Evolutionary conservation across 106 monocot genomes (phyloP).

Genomic region (Xerophyta viscosa): DNA sequence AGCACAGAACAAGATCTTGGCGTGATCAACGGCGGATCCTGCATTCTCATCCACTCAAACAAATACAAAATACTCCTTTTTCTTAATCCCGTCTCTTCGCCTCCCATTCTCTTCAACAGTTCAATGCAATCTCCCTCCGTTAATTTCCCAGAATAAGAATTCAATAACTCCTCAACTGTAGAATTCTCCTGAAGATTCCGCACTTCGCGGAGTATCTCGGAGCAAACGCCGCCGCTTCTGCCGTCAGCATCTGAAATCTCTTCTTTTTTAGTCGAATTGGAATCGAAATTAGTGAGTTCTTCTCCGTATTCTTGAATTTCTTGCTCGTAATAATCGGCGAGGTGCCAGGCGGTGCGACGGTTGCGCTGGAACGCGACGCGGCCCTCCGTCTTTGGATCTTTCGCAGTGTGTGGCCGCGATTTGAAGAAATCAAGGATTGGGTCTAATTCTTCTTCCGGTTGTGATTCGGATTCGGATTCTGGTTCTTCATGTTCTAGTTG

Average conservation of each 20-base stretch:
- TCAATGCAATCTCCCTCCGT: constrained; percentile 71
- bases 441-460: constrained; percentile 10
- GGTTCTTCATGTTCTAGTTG: neutral
- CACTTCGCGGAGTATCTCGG: constrained; percentile 46
- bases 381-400: constrained; percentile 49
- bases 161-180: constrained; percentile 56
- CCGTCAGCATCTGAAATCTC: too few relatives aligned
- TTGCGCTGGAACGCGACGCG: constrained; percentile 34
- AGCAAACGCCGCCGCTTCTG: constrained; percentile 24
- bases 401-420: constrained; percentile 14
- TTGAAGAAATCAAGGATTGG: constrained; percentile 55
- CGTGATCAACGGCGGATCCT: constrained; percentile 45
- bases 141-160: constrained; percentile 32
- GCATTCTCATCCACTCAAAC: constrained; percentile 82
- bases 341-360: constrained; percentile 38
- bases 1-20: constrained; percentile 44
- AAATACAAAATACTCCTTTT: constrained; percentile 53
- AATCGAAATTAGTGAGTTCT: neutral
- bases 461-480: constrained; percentile 3
- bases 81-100: constrained; percentile 42
- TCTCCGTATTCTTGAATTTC: constrained; percentile 1
- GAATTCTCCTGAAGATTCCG: constrained; percentile 45
- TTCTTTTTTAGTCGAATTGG: neutral
- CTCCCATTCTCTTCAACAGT: constrained; percentile 56
- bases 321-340: constrained; percentile 16